A percentile compares a stretch with the other conserved stretches of the same genome.
Evolutionary conservation across 768 basidiomycete genomes (phyloP).

Genomic region (Agaricus sinodeliciosus): DNA sequence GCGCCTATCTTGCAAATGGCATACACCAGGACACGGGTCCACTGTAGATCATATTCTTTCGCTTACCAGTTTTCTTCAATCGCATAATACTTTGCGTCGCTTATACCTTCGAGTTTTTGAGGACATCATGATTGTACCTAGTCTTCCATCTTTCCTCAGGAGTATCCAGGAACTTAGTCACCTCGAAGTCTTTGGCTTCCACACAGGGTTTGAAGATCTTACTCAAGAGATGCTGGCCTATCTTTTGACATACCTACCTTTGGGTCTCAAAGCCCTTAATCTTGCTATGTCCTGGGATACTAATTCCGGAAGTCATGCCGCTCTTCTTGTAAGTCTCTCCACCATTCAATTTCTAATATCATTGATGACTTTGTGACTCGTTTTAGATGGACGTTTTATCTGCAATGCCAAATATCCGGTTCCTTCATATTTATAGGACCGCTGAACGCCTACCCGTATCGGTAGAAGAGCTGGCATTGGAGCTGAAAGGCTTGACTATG

Average conservation of each 20-base stretch:
- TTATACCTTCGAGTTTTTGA: constrained; percentile 29
- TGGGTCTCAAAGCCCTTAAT: constrained; percentile 27
- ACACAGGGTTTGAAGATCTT: constrained; percentile 25
- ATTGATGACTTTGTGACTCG: background rate
- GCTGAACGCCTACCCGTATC: constrained; percentile 23
- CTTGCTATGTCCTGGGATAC: constrained; percentile 28
- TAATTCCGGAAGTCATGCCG: constrained; percentile 15
- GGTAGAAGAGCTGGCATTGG: constrained; percentile 27
- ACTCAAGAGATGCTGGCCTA: constrained; percentile 17
- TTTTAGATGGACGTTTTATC: constrained; percentile 20
- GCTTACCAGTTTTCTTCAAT: constrained; percentile 26
- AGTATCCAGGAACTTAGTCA: constrained; percentile 19
- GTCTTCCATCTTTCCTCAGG: constrained; percentile 17
- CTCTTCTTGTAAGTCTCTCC: constrained; percentile 19
- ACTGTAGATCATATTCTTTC: constrained; percentile 14
- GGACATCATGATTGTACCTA: constrained; percentile 14
- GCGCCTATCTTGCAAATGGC: constrained; percentile 23
- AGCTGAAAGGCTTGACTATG: constrained; percentile 23
- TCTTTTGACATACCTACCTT: constrained; percentile 21
- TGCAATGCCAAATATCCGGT: constrained; percentile 24
- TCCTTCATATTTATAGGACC: constrained; percentile 31
- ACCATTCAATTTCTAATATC: background rate
- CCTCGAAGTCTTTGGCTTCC: constrained; percentile 32
- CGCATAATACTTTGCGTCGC: constrained; percentile 21
- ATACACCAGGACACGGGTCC: background rate